A percentile compares a stretch with the other conserved stretches of the same genome.
phyloP scores from a whole-genome alignment of 192 early-diverging fungal genomes.

The Coemansia sp. region DNA sequence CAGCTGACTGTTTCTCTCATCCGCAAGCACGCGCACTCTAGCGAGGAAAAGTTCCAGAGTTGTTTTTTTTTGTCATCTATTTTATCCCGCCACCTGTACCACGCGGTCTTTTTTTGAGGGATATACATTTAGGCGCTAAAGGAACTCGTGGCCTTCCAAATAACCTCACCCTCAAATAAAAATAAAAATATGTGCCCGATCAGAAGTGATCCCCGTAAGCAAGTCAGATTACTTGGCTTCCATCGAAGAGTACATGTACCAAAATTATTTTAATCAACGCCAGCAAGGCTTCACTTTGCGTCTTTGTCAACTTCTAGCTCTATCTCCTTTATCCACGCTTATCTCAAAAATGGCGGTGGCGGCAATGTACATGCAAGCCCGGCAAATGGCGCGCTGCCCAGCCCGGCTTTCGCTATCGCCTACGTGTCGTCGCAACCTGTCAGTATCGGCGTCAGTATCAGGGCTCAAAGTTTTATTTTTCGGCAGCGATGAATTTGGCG shows the following conservation, averaged over 20 bases:
- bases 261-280: not conserved
- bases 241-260: not conserved
- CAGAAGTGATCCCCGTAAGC: not conserved
- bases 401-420: not conserved
- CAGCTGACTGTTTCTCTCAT: not conserved
- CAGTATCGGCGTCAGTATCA: not conserved
- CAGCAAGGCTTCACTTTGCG: not conserved
- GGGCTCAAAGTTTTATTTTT: constrained; percentile 74
- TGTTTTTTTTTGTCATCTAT: too few relatives aligned
- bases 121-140: not conserved
- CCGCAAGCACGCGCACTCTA: not conserved
- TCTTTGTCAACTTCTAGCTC: not conserved
- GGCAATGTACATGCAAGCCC: not conserved
- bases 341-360: constrained; percentile 6
- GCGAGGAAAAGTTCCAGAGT: too few relatives aligned
- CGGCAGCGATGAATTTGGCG: constrained; percentile 85
- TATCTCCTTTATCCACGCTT: not conserved
- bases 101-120: not conserved
- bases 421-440: not conserved
- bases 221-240: not conserved
- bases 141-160: not conserved
- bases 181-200: not conserved
- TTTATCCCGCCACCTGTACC: not conserved
- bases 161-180: too few relatives aligned
- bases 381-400: not conserved